Base-by-base conservation (phyloP, 2,329 filamentous ascomycete genomes). In the Cryoendolithus antarcticus region DNA sequence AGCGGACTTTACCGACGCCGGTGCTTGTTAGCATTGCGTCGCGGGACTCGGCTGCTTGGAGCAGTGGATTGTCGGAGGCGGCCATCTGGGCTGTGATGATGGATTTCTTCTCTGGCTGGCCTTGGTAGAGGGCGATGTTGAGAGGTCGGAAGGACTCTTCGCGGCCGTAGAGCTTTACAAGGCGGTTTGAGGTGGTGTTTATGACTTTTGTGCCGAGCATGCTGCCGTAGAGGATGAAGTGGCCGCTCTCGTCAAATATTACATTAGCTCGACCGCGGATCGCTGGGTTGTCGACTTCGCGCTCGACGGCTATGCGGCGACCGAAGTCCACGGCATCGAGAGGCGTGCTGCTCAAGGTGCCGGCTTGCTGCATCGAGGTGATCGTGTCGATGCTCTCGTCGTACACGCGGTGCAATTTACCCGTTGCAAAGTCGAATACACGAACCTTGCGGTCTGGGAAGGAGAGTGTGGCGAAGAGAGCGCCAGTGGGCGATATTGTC, bases 81-180 rank as follows among this genome's bases (percentile, higher is more conserved):
- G 91, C 93, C 91, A 98, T 98, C 48, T 88, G 88, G 15, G 96
- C 82, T 0, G 93, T 98, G 3, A 91, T 83, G 10, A 96, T 67
- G 9, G 82, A 83, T 61, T 96, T 96, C 63, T 89, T 93, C 59
- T 93, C 84, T 1, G 91, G 91, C 49, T 89, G 83, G 34, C 91
- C 93, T 66, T 98, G 93, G 59, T 98, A 98, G 4, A 98, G 64
- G 11, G 82, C 75, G 9, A 98, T 65, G 57, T 88, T 83, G 40
- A 96, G 68, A 1, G 86, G 76, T 19, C 91, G 78, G 52, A 95
- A 80, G 32, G 82, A 79, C 55, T 98, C 91, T 36, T 96, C 89
- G 52, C 80, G 82, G 33, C 83, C 91, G 61, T 89, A 96, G 1
- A 91, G 74, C 57, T 86, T 88, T 45, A 95, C 81, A 1, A 95